phyloP scores from a whole-genome alignment of 345 rosid species.

The Xanthoceras sorbifolium region DNA sequence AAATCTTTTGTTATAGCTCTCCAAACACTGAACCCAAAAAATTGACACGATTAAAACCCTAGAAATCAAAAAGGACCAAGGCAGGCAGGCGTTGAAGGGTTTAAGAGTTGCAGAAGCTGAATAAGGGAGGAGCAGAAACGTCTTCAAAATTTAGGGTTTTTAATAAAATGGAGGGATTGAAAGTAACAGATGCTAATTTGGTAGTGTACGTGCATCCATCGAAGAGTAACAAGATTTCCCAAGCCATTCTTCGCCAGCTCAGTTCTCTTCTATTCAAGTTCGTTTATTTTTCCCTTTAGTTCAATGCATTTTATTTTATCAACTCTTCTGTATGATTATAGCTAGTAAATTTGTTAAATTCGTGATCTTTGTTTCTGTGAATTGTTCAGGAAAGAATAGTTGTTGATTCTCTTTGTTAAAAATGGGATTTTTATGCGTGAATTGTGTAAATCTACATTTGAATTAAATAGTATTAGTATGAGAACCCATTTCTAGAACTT shows the following conservation, averaged over 20 bases:
- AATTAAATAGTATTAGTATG: not conserved
- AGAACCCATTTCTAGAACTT: not conserved
- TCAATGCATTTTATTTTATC: no score
- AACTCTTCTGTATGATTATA: not conserved
- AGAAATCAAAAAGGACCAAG: not conserved
- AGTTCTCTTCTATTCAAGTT: conserved; percentile 82
- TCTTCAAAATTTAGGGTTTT: not conserved
- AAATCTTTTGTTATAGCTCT: not conserved
- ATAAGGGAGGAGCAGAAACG: not conserved
- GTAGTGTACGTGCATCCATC: conserved; percentile 67
- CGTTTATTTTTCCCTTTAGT: conserved; percentile 9
- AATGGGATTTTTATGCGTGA: not conserved
- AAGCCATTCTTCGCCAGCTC: conserved; percentile 78
- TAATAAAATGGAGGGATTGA: conserved; percentile 68
- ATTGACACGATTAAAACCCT: not conserved
- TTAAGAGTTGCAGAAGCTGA: conserved; percentile 4
- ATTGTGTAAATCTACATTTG: no score
- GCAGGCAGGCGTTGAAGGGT: not conserved
- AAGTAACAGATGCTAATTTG: conserved; percentile 58
- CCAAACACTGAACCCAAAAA: no score
- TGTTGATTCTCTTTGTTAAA: not conserved
- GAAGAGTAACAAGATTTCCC: conserved; percentile 46
- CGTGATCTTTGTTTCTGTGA: no score
- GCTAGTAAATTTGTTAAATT: not conserved
- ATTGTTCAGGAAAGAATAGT: no score